phyloP scores from a whole-genome alignment of 2,329 filamentous ascomycete genomes.

The Claviceps spartinae region DNA sequence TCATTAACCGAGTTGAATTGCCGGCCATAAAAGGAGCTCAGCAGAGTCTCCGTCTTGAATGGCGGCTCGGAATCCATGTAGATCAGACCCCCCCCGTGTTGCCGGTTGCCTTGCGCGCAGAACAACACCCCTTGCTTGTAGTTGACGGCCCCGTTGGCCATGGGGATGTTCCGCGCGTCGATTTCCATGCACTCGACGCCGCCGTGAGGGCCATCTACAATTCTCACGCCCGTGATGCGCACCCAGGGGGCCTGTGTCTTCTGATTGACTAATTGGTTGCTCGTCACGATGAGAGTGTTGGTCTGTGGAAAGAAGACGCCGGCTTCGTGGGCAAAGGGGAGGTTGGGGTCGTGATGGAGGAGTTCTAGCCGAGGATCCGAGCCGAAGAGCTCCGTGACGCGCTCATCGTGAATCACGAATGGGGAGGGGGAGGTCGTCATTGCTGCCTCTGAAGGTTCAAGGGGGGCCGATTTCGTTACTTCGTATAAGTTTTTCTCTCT shows the following conservation, averaged over 20 bases:
- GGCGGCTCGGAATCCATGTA: slow-evolving; percentile 2
- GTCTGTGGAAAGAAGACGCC: slow-evolving; percentile 25
- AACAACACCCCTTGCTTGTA: slow-evolving; percentile 10
- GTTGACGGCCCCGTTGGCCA: slow-evolving; percentile 11
- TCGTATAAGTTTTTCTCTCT: no score
- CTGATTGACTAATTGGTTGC: slow-evolving; percentile 12
- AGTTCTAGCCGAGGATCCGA: not conserved
- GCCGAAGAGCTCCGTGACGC: not conserved
- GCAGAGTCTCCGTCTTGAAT: slow-evolving; percentile 22
- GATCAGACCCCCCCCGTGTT: slow-evolving; percentile 31
- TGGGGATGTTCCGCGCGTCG: slow-evolving; percentile 6
- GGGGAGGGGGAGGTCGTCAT: not conserved
- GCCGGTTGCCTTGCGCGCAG: slow-evolving; percentile 24
- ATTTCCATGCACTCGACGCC: slow-evolving; percentile 12
- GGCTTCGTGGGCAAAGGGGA: slow-evolving; percentile 30
- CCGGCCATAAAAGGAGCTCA: slow-evolving; percentile 47
- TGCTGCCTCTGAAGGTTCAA: not conserved
- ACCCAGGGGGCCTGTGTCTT: slow-evolving; percentile 21
- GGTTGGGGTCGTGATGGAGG: not conserved
- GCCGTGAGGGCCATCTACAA: slow-evolving; percentile 3
- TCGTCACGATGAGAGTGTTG: slow-evolving; percentile 8
- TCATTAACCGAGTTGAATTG: slow-evolving; percentile 50
- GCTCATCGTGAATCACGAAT: not conserved
- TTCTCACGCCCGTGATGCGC: slow-evolving; percentile 12
- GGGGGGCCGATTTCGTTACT: not conserved